Evolutionary conservation across 805 yeast genomes (phyloP), one percentile per base, ranked within the genome.

Genomic region (Blastobotrys americana): DNA sequence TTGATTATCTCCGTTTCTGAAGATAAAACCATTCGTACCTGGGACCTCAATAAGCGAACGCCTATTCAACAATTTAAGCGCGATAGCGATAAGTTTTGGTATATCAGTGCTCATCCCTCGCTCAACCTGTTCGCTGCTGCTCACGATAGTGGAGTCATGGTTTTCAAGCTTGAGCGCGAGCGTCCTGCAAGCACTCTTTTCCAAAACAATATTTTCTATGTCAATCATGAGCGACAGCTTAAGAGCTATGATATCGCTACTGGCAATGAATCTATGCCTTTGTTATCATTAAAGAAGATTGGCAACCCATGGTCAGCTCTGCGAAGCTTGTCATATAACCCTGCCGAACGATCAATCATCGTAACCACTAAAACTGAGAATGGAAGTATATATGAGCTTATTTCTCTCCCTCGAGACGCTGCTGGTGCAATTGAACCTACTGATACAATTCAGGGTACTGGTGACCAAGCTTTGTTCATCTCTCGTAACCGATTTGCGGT

Each of bases 61-160:
- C 94, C 95, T 3, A 88, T 93, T 33, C 89, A 89, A 64, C 95
- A 86, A 65, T 90, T 89, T 71, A 80, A 89, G 65, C 80, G 97
- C 64, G 97, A 89, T 54, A 76, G 80, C 59, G 97, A 90, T 63
- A 77, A 97, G 66, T 89, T 93, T 67, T 93, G 98, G 98, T 71
- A 85, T 55, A 72, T 90, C 52, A 81, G 89, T 15, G 75, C 86
- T 39, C 99, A 93, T 64, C 97, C 97, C 48, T 70, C 73, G 38
- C 82, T 90, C 65, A 93, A 93, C 65, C 73, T 93, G 59, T 88
- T 93, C 69, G 98, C 96, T 45, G 83, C 96, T 23, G 90, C 95
- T 57, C 97, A 90, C 67, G 98, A 94, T 66, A 75, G 88, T 13
- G 99, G 99, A 64, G 94, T 88, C 23, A 89, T 89, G 95, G 95